Evolutionary conservation across 805 yeast species (phyloP).

Genomic region (Millerozyma miso): DNA sequence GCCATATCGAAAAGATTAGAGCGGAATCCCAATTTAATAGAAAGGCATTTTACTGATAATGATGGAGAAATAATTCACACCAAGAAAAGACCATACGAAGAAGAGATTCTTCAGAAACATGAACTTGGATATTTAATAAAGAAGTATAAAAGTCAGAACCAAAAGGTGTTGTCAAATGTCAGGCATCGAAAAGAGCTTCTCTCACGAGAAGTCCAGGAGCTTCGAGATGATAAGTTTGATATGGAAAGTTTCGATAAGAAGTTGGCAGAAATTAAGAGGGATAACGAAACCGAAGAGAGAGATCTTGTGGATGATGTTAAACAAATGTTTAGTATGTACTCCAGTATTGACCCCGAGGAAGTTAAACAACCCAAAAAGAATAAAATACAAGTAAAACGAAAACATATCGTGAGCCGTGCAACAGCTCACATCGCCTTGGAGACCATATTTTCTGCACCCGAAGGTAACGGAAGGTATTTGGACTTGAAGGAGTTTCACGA

Average conservation of each 20-base stretch:
- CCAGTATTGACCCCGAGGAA: constrained; percentile 19
- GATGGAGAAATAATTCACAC: constrained; percentile 10
- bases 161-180: constrained; percentile 6
- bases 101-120: constrained; percentile 58
- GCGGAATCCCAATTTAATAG: constrained; percentile 54
- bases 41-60: constrained; percentile 1
- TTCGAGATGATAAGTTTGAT: constrained; percentile 12
- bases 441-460: constrained; percentile 52
- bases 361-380: constrained; percentile 10
- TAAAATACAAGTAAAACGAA: constrained; percentile 25
- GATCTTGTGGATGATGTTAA: constrained; percentile 10
- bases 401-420: constrained; percentile 44
- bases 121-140: constrained; percentile 54
- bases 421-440: constrained; percentile 49
- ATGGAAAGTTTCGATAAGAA: constrained; percentile 13
- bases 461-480: constrained; percentile 58
- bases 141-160: constrained; percentile 33
- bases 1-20: constrained; percentile 61
- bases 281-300: constrained; percentile 3
- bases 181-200: constrained; percentile 5
- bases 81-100: constrained; percentile 44
- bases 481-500: constrained; percentile 54
- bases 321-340: constrained; percentile 19
- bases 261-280: constrained; percentile 5
- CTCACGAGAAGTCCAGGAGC: constrained; percentile 6